Evolutionary conservation across 1,139 yeast genomes (phyloP), one percentile per base, ranked within the genome.

Genomic region (Yamadazyma songkhlaensis): DNA sequence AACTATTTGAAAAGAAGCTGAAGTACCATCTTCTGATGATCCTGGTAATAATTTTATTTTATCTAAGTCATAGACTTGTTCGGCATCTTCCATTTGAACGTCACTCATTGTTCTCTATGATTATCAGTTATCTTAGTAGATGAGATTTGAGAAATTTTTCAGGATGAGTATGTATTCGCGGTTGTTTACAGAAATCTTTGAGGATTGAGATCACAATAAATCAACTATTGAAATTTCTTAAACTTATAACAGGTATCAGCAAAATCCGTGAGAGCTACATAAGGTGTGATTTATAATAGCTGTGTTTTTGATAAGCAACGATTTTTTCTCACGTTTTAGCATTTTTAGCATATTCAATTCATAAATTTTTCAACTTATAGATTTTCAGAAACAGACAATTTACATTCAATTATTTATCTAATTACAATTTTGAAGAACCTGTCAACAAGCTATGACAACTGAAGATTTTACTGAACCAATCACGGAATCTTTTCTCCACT

Each of bases 21-120:
- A 92, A 26, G 95, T 79, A 31, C 96, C 97, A 57, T 92, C 97
- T 47, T 87, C 95, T 2, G 96, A 76, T n/a, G 94, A 81, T 17
- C 97, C 96, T 10, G 97, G 95, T 32, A 92, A 74, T 60, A 78
- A 50, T 49, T 62, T 72, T 49, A 78, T 74, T 57, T 78, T 76
- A 34, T 76, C 79, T 30, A 59, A 47, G 45, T 75, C 80, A 39
- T 61, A 60, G 41, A 68, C 77, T 42, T 62, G 68, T 46, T 65
- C 74, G 21, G 55, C 56, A 14, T 39, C 42, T 35, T 39, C 39
- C 37, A 34, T 32, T 33, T 39, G 34, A 21, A 34, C 36, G 32
- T 34, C 36, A 9, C 32, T 17, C 36, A 34, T 34, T 11, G 9
- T n/a, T 30, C 25, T 30, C 7, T 6, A 5, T 11, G 11, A 5